A percentile compares a stretch with the other conserved stretches of the same genome.
Conservation (phyloP, 768 basidiomycete species). For the Termitomyces titanicus region DNA sequence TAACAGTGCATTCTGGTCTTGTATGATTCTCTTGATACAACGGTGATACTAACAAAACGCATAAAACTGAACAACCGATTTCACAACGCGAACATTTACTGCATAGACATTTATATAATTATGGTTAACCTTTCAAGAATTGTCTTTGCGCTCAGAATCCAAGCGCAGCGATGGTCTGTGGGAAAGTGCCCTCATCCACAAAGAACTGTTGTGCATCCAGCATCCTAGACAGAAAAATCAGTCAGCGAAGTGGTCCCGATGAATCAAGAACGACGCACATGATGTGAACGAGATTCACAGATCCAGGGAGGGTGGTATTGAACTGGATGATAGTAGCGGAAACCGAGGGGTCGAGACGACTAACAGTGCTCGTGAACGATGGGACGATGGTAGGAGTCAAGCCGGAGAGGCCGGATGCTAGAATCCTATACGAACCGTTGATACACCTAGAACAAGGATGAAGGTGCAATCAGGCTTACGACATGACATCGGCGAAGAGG, state of each 20-base stretch:
- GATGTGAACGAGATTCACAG: constrained; percentile 24
- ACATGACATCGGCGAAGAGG: constrained; percentile 24
- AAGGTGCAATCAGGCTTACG: constrained; percentile 18
- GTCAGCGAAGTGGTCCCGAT: neutral
- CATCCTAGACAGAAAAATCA: constrained; percentile 21
- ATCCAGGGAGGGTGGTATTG: constrained; percentile 27
- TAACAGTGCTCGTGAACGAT: constrained; percentile 20
- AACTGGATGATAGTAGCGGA: constrained; percentile 21
- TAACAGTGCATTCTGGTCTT: too few relatives aligned
- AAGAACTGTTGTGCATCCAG: constrained; percentile 33
- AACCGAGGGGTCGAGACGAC: constrained; percentile 27
- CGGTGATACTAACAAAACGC: neutral
- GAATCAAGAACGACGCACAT: constrained; percentile 18
- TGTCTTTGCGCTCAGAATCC: constrained; percentile 21
- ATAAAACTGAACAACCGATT: neutral
- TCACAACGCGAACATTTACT: constrained; percentile 2
- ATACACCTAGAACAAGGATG: neutral
- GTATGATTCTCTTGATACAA: neutral
- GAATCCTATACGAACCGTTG: constrained; percentile 15
- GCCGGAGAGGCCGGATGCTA: constrained; percentile 28
- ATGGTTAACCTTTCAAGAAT: neutral
- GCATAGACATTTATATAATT: neutral
- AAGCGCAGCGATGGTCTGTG: constrained; percentile 27
- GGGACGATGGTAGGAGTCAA: constrained; percentile 23
- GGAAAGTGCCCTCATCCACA: constrained; percentile 25